Evolutionary conservation across 2,329 filamentous ascomycete genomes (phyloP), one percentile per base, ranked within the genome.

Genomic region (Plenodomus biglobosus): DNA sequence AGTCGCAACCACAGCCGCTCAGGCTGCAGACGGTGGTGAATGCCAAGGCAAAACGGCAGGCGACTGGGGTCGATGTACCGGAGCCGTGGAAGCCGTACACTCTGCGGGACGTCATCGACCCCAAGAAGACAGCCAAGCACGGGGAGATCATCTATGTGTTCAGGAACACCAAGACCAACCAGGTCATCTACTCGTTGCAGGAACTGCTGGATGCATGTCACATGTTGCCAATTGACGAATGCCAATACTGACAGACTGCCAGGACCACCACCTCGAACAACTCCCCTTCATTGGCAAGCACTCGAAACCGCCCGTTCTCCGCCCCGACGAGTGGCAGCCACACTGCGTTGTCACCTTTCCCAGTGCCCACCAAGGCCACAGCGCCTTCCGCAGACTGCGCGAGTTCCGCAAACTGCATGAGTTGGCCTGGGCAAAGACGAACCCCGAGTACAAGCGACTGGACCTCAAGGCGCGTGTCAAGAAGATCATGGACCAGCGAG

Each of bases 281-380:
- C 73, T 86, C 22, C 70, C 83, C 53, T 85, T 80, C 70, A 78
- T 83, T 39, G 83, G 83, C 71, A 85, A 85, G 64, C 84, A 86
- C 66, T 81, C 82, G 41, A 75, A 81, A 18, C 83, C 83, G 21
- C 69, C 79, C 35, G 68, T 66, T 7, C 70, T 86, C 41, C 82
- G 84, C 52, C 82, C 80, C 64, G 84, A 86, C 65, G 75, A 84
- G 65, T 86, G 84, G 84, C 73, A 72, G 13, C 83, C 83, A 0
- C 79, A 84, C 65, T 83, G 77, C 63, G 79, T 78, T 20, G 73
- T 85, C 40, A 77, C 78, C 52, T 83, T 86, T 56, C 76, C 80
- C 21, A 70, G 75, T 36, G 54, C 74, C 36, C 65, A 63, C 11
- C 67, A 72, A 50, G 83, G 83, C 44, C 76, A 83, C 17, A 70